Conservation (phyloP, 164 flowering plant genomes). For the Pachysandra terminalis region DNA sequence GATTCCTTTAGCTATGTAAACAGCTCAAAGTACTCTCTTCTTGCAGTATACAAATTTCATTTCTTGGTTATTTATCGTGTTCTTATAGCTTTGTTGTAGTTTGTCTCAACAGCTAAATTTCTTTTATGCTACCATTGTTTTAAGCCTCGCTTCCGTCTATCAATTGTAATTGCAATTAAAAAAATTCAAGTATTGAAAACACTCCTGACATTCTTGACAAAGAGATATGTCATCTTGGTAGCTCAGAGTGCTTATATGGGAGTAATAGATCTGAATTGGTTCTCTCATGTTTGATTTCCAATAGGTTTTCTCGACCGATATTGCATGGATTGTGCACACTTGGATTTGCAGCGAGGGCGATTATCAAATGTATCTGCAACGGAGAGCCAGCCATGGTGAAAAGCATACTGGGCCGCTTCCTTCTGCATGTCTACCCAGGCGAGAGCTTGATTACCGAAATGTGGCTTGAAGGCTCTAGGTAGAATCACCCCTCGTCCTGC, state of each 20-base stretch:
- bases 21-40: too few species aligned
- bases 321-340: slow-evolving; percentile 91
- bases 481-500: neutral
- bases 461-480: slow-evolving; percentile 90
- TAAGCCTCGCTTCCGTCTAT: too few species aligned
- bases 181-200: neutral
- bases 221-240: neutral
- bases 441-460: slow-evolving; percentile 88
- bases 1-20: too few species aligned
- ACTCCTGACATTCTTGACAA: neutral
- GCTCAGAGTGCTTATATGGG: neutral
- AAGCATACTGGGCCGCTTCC: slow-evolving; percentile 68
- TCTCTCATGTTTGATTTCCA: neutral
- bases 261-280: neutral
- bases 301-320: slow-evolving; percentile 88
- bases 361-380: slow-evolving; percentile 59
- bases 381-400: slow-evolving; percentile 69
- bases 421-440: slow-evolving; percentile 88
- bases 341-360: slow-evolving; percentile 89
- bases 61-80: too few species aligned
- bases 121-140: too few species aligned
- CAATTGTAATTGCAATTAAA: too few species aligned
- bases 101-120: too few species aligned
- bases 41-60: too few species aligned
- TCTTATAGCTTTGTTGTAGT: too few species aligned